A percentile compares a stretch with the other conserved stretches of the same genome.
Conservation (phyloP, 73 alveolate species). For the Paramecium bursaria region DNA sequence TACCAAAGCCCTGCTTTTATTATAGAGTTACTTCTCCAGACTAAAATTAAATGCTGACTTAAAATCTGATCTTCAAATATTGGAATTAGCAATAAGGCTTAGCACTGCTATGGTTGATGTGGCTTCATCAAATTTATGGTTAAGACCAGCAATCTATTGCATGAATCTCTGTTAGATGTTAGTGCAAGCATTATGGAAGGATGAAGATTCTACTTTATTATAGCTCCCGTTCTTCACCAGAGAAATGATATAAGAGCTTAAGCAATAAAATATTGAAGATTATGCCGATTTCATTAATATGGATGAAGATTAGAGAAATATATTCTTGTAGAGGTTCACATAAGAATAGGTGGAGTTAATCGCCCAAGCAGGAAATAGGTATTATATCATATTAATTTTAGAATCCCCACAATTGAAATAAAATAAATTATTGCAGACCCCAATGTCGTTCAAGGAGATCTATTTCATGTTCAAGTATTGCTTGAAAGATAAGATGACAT, state of each 20-base stretch:
- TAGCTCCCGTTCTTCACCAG: conserved; percentile 60
- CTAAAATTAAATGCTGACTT: conserved; percentile 56
- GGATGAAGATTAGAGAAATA: conserved; percentile 49
- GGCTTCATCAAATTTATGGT: conserved; percentile 56
- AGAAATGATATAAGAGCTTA: conserved; percentile 11
- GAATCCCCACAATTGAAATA: conserved; percentile 57
- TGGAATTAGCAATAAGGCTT: conserved; percentile 62
- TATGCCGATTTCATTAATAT: conserved; percentile 55
- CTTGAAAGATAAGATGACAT: conserved; percentile 57
- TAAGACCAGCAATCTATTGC: conserved; percentile 39
- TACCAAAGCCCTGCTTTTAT: conserved; percentile 57
- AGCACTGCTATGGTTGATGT: conserved; percentile 66
- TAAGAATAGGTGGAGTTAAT: conserved; percentile 50
- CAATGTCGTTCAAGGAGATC: conserved; percentile 58
- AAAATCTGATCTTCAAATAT: conserved; percentile 21
- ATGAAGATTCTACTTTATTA: conserved; percentile 57
- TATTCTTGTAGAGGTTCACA: conserved; percentile 22
- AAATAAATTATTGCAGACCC: conserved; percentile 28
- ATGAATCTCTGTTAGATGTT: conserved; percentile 66
- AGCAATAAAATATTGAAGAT: background rate
- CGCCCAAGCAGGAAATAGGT: conserved; percentile 67
- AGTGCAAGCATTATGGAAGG: conserved; percentile 66
- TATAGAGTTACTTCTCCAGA: conserved; percentile 61
- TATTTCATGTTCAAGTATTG: conserved; percentile 36
- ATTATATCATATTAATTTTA: background rate